Evolutionary conservation across 352 stramenopile genomes (phyloP).

Genomic region (Phytophthora idaei): DNA sequence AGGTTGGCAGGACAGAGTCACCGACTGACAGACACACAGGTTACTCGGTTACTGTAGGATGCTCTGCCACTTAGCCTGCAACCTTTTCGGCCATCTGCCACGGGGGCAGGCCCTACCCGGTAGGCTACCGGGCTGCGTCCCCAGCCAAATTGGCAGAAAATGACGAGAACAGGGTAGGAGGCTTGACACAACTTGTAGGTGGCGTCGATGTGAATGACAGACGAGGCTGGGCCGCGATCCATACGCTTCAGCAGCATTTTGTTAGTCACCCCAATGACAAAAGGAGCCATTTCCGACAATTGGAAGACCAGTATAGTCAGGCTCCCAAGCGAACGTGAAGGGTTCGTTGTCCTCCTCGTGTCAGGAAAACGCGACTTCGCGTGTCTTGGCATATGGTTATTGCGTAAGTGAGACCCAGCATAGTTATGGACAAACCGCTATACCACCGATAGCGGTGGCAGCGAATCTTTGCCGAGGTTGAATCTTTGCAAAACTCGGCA

Average conservation of each 20-base stretch:
- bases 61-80: too few species aligned
- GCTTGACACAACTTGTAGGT: constrained; percentile 26
- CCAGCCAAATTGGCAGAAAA: too few species aligned
- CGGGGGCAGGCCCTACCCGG: neutral
- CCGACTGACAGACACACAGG: too few species aligned
- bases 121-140: too few species aligned
- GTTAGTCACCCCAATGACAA: constrained; percentile 8
- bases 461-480: neutral
- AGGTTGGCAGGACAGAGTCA: too few species aligned
- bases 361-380: neutral
- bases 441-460: neutral
- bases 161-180: neutral
- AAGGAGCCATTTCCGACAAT: constrained; percentile 10
- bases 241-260: constrained; percentile 1
- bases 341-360: neutral
- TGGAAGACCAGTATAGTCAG: neutral
- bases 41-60: too few species aligned
- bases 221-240: neutral
- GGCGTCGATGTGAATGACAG: constrained; percentile 22
- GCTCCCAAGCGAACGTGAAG: neutral
- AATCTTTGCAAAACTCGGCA: neutral
- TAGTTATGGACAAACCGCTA: constrained; percentile 21
- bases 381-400: constrained; percentile 1
- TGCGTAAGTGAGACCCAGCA: neutral
- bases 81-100: neutral